phyloP scores from a whole-genome alignment of 164 flowering plant genomes.

The Aristolochia contorta region DNA sequence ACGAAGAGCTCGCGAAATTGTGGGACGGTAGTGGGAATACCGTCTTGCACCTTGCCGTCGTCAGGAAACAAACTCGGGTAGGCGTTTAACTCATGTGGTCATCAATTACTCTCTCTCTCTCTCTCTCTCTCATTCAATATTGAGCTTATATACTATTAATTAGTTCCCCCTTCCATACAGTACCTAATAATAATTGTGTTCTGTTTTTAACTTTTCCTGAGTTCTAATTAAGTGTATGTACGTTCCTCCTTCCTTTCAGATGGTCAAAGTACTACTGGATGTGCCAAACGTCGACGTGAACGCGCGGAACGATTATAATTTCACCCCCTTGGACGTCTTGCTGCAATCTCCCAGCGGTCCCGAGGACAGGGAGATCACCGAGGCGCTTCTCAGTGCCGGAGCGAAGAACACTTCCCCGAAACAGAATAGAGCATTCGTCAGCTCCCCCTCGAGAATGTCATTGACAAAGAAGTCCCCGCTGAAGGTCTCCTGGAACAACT shows the following conservation, averaged over 20 bases:
- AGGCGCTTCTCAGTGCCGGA: neutral
- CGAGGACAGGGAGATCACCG: neutral
- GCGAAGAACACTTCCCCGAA: neutral
- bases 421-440: neutral
- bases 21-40: slow-evolving; percentile 48
- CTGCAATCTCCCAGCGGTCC: slow-evolving; percentile 22
- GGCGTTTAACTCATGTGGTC: no score
- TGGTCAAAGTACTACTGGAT: slow-evolving; percentile 30
- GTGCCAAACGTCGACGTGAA: slow-evolving; percentile 34
- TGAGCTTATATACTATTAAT: no score
- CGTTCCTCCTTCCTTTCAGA: slow-evolving; percentile 19
- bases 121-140: no score
- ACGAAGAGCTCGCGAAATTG: slow-evolving; percentile 27
- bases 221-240: no score
- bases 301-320: slow-evolving; percentile 37
- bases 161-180: no score
- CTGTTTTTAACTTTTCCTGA: no score
- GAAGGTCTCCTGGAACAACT: slow-evolving; percentile 5
- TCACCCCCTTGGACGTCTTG: slow-evolving; percentile 41
- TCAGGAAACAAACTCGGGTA: slow-evolving; percentile 30
- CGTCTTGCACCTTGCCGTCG: slow-evolving; percentile 45
- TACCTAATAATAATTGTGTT: no score
- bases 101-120: no score
- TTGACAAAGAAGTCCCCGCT: neutral
- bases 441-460: slow-evolving; percentile 12